phyloP scores from a whole-genome alignment of 495 filamentous ascomycete genomes.

The Neurospora hispaniola region DNA sequence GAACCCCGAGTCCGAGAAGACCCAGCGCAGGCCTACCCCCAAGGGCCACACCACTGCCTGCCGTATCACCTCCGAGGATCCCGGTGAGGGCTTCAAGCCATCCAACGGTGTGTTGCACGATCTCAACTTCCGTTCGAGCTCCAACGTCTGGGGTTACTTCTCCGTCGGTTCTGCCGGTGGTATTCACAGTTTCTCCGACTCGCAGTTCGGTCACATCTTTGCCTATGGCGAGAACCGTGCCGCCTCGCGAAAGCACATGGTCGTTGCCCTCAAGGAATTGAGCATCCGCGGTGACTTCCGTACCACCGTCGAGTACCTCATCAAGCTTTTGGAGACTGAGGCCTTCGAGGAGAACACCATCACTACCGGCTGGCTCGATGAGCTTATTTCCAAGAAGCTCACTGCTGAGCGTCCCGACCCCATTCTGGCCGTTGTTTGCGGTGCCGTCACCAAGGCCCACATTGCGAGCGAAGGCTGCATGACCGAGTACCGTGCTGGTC shows the following conservation, averaged over 20 bases:
- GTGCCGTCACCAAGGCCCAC: slow-evolving; percentile 91
- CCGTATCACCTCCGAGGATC: slow-evolving; percentile 98
- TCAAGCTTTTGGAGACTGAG: slow-evolving; percentile 96
- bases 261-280: slow-evolving; percentile 94
- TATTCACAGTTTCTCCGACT: slow-evolving; percentile 98
- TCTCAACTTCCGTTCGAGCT: slow-evolving; percentile 95
- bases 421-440: slow-evolving; percentile 81
- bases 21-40: slow-evolving; percentile 78
- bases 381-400: slow-evolving; percentile 94
- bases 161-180: slow-evolving; percentile 92
- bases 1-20: slow-evolving; percentile 69
- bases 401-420: slow-evolving; percentile 93
- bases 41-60: slow-evolving; percentile 97
- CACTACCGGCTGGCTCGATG: slow-evolving; percentile 97
- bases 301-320: slow-evolving; percentile 97
- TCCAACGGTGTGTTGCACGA: slow-evolving; percentile 99
- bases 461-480: slow-evolving; percentile 81
- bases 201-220: slow-evolving; percentile 98
- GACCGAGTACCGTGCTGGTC: slow-evolving; percentile 70
- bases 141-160: slow-evolving; percentile 99
- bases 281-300: slow-evolving; percentile 99
- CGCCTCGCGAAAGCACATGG: slow-evolving; percentile 98
- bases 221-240: slow-evolving; percentile 95
- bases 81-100: slow-evolving; percentile 98
- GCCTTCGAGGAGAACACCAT: slow-evolving; percentile 99